phyloP scores from a whole-genome alignment of 1,284 basidiomycete genomes.

The Ceratobasidium sp. region DNA sequence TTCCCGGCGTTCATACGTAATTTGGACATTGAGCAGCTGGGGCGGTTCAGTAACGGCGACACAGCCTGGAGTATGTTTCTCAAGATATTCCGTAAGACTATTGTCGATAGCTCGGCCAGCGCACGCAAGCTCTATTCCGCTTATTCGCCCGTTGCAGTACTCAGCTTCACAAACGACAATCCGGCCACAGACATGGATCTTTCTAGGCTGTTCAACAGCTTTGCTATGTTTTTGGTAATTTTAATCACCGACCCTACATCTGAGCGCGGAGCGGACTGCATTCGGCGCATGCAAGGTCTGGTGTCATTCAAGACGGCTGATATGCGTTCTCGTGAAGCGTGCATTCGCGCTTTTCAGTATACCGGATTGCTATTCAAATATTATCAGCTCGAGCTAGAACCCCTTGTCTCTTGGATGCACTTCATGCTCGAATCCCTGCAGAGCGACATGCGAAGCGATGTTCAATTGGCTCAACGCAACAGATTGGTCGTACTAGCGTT shows the following conservation, averaged over 20 bases:
- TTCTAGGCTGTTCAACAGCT: conserved; percentile 89
- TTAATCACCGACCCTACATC: conserved; percentile 77
- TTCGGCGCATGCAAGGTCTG: conserved; percentile 64
- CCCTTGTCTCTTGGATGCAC: conserved; percentile 76
- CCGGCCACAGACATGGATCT: conserved; percentile 72
- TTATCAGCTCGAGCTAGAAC: conserved; percentile 68
- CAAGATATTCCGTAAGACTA: conserved; percentile 78
- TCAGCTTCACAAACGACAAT: conserved; percentile 72
- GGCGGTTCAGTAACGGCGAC: conserved; percentile 69
- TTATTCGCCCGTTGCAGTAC: conserved; percentile 79
- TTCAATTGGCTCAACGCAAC: conserved; percentile 51
- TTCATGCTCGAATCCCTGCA: conserved; percentile 74
- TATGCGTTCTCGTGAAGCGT: conserved; percentile 76
- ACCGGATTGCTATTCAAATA: conserved; percentile 78
- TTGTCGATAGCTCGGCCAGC: conserved; percentile 56
- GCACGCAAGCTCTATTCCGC: conserved; percentile 81
- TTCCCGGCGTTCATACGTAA: conserved; percentile 84
- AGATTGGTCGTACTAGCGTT: conserved; percentile 58
- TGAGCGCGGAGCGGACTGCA: conserved; percentile 41
- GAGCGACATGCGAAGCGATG: conserved; percentile 66
- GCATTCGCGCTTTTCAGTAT: conserved; percentile 85
- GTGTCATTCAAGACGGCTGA: conserved; percentile 79
- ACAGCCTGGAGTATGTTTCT: conserved; percentile 86
- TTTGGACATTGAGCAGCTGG: conserved; percentile 71
- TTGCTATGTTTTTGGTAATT: conserved; percentile 82